Base-by-base conservation (phyloP, 2,329 filamentous ascomycete genomes). In the Daldinia eschscholtzii region DNA sequence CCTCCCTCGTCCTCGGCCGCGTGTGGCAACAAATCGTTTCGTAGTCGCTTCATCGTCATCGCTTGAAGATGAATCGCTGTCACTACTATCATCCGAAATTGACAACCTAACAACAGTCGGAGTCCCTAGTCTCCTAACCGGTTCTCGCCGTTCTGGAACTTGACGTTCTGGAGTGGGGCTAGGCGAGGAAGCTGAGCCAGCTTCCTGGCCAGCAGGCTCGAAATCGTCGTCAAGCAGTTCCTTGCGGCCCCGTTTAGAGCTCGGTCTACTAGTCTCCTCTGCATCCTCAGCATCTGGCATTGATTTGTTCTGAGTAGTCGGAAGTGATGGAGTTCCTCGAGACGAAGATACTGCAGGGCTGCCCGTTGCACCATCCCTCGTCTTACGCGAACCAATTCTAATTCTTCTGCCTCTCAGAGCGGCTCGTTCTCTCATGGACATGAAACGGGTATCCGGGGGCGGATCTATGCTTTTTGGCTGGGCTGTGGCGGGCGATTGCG, bases 341-440 rank as follows among this genome's bases (percentile, higher is more conserved):
- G 61, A 62, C 5, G 64, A 61, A 44, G 44, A 12, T 33, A 56
- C 67, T 20, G 65, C 70, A 15, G 52, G 59, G 23, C 64, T 64
- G 39, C 63, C 63, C 3, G 64, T 56, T 18, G 18, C n/a, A 4
- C 39, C 57, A 33, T 65, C 57, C 44, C 61, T 64, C 30, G 57
- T 61, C 12, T 67, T 63, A 18, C 73, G 71, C 37, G 73, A 68
- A 23, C 80, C 79, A 50, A 88, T 88, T 76, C 83, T 87, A 70
- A 89, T 83, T 59, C 82, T 84, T 75, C 83, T 88, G 10, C 86
- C 87, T 58, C 79, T 81, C 1, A 87, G 78, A 37, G 83, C 85
- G 81, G 88, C 84, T n/a, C 86, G 82, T 72, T 89, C 87, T 41
- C 83, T 82, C 83, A 89, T 84, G 5, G 87, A 88, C 79, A 89